Evolutionary conservation across 371 early-diverging fungal genomes (phyloP), one percentile per base, ranked within the genome.

Genomic region (Lichtheimia ornata): DNA sequence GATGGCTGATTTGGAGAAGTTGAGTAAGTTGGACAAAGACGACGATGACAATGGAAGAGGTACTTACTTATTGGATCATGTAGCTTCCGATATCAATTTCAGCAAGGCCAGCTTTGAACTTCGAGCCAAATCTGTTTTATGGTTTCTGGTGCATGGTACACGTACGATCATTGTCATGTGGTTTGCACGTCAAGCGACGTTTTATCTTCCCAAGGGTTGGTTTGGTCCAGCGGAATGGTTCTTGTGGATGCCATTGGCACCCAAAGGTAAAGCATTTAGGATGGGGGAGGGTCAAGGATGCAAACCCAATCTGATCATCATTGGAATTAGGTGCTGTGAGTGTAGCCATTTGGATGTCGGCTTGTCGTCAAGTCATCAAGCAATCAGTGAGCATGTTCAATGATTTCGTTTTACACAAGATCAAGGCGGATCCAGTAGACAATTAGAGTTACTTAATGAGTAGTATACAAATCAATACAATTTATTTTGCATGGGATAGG

Each of bases 121-220:
- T 66, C 87, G 88, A 55, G 84, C 89, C 40, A 92, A 90, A 25
- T 82, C 89, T 57, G 81, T 83, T 2, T 73, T 94, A 42, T 90
- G 93, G 70, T 84, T 84, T 44, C 28, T 86, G 15, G 75, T 93
- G 11, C 91, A 88, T 76, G 85, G 87, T n/a, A 61, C 89, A 22
- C 91, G 94, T 56, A 64, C 89, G 7, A 40, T 83, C 7, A 67
- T 94, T 66, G 74, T 90, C 20, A 52, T 90, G 40, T 86, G 83
- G 84, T 94, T 83, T 73, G 77, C 90, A 53, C 78, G 86, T 6
- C 68, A 69, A 15, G 84, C 95, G 2, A 91, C 94, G 62, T 93
- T 96, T 56, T 94, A 88, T 65, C 68, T 94, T 11, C 95, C 96
- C 15, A 59, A 71, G 4, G 88, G 87, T 40, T 94, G 94, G 94